Evolutionary conservation across 768 basidiomycete species (phyloP).

Genomic region (Harrya chromipes): DNA sequence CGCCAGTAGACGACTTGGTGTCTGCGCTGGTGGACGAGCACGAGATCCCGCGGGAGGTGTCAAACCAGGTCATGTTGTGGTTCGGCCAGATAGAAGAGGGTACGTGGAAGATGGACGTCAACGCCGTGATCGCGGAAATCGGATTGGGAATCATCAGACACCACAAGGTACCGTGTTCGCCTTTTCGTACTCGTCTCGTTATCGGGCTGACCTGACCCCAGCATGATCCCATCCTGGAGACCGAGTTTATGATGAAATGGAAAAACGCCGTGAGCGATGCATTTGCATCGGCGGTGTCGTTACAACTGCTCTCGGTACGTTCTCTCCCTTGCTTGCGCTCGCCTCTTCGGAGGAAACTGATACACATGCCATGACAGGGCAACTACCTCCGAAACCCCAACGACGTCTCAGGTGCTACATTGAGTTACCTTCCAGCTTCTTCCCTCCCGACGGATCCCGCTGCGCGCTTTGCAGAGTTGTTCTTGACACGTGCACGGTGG

Average conservation of each 20-base stretch:
- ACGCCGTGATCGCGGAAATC: constrained; percentile 64
- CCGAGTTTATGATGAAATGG: constrained; percentile 66
- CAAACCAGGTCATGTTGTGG: constrained; percentile 74
- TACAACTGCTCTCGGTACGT: constrained; percentile 66
- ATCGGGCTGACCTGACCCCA: constrained; percentile 24
- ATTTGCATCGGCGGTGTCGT: constrained; percentile 59
- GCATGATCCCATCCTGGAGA: constrained; percentile 57
- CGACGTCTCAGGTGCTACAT: constrained; percentile 33
- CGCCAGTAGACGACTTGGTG: constrained; percentile 56
- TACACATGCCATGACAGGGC: constrained; percentile 51
- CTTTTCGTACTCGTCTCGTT: background rate
- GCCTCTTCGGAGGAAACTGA: background rate
- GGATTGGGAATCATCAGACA: constrained; percentile 71
- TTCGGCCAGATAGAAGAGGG: constrained; percentile 63
- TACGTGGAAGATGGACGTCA: constrained; percentile 65
- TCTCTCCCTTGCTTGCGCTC: background rate
- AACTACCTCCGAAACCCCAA: constrained; percentile 57
- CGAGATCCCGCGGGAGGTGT: constrained; percentile 60
- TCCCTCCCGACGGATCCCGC: constrained; percentile 73
- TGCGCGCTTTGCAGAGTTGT: constrained; percentile 83
- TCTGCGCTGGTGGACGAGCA: constrained; percentile 67
- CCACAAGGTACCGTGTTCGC: constrained; percentile 43
- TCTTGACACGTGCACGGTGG: constrained; percentile 77
- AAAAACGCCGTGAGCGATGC: constrained; percentile 71
- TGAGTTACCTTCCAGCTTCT: constrained; percentile 77